Evolutionary conservation across 2,329 filamentous ascomycete species (phyloP).

Genomic region (Trichoderma sp.): DNA sequence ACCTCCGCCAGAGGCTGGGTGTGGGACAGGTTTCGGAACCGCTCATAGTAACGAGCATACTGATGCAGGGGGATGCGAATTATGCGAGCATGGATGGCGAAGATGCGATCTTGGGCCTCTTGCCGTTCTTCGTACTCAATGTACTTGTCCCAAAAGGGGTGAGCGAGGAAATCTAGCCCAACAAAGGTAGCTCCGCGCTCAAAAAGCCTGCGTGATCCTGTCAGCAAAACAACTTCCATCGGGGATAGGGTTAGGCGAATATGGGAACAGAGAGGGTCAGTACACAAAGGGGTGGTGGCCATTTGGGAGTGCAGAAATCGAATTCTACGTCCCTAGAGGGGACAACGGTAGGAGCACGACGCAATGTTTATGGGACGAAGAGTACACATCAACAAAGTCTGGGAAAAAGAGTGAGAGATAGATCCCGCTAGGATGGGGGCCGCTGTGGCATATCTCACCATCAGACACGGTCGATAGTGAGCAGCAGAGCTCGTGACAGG

Average conservation of each 20-base stretch:
- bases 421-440: conserved; percentile 57
- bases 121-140: conserved; percentile 94
- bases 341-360: conserved; percentile 40
- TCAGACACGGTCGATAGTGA: conserved; percentile 44
- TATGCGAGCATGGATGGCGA: conserved; percentile 77
- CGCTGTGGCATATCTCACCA: conserved; percentile 73
- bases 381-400: conserved; percentile 56
- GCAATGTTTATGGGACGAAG: conserved; percentile 42
- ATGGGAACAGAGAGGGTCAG: conserved; percentile 53
- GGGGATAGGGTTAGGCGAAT: conserved; percentile 32
- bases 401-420: conserved; percentile 65
- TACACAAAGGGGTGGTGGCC: conserved; percentile 55
- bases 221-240: conserved; percentile 31
- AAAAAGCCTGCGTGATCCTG: conserved; percentile 69
- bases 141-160: conserved; percentile 99
- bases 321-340: conserved; percentile 40
- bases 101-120: conserved; percentile 81
- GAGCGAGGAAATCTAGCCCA: conserved; percentile 88
- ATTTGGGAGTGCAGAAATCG: conserved; percentile 44
- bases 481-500: conserved; percentile 40
- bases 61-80: conserved; percentile 94
- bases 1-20: conserved; percentile 72
- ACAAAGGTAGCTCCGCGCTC: conserved; percentile 84
- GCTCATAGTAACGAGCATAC: conserved; percentile 92
- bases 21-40: conserved; percentile 77